Conservation (phyloP, 208 protist genomes). For the Naegleria lovaniensis region DNA sequence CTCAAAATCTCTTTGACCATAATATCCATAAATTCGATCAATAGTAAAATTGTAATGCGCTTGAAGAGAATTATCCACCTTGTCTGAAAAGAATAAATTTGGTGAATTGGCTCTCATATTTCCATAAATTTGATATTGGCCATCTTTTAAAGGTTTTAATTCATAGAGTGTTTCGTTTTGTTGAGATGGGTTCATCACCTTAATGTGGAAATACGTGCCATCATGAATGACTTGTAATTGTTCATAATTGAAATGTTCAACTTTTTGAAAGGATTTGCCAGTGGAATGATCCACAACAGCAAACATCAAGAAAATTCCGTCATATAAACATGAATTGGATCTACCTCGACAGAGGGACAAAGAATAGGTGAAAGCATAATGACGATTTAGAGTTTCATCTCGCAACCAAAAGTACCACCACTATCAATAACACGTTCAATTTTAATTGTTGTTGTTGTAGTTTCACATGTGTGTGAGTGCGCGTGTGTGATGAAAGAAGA, state of each 20-base stretch:
- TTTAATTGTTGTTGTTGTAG: no score
- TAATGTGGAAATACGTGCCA: neutral
- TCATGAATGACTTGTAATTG: neutral
- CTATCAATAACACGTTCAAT: no score
- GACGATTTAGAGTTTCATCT: neutral
- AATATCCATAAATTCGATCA: slow-evolving; percentile 28
- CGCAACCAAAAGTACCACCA: slow-evolving; percentile 29
- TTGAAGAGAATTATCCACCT: neutral
- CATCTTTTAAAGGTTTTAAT: slow-evolving; percentile 12
- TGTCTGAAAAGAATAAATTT: neutral
- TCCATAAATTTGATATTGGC: neutral
- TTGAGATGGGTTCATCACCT: neutral
- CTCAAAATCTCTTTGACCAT: slow-evolving; percentile 20
- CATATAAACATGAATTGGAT: neutral
- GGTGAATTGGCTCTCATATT: neutral
- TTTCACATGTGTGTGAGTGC: no score
- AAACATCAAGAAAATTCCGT: neutral
- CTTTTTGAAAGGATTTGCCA: neutral
- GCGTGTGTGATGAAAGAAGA: no score
- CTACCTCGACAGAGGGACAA: neutral
- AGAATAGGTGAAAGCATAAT: slow-evolving; percentile 23
- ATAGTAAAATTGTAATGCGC: slow-evolving; percentile 16
- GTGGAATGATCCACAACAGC: neutral
- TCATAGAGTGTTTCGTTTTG: slow-evolving; percentile 5
- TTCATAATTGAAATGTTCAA: neutral